Conservation (phyloP, 345 rosid species). For the Hypericum perforatum region DNA sequence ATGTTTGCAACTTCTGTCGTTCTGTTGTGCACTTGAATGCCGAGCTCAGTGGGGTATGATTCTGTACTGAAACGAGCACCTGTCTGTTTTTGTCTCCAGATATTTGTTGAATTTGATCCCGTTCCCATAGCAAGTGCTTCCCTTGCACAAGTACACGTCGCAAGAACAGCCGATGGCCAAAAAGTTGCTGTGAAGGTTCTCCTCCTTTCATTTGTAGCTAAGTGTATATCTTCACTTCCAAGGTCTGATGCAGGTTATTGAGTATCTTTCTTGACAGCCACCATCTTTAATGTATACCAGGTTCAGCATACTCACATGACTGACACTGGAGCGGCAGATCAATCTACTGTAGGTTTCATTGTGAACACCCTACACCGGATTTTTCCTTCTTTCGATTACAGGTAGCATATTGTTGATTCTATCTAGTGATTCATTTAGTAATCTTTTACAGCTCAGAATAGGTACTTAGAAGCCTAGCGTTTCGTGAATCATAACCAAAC, state of each 20-base stretch:
- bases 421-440: not conserved
- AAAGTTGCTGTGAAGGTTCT: constrained; percentile 94
- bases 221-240: not conserved
- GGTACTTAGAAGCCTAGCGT: too few relatives aligned
- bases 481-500: too few relatives aligned
- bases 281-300: constrained; percentile 33
- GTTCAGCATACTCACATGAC: constrained; percentile 94
- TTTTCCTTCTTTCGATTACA: constrained; percentile 90
- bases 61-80: not conserved
- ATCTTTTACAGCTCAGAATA: too few relatives aligned
- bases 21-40: too few relatives aligned
- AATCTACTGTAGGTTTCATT: constrained; percentile 63
- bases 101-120: constrained; percentile 74
- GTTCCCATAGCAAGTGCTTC: constrained; percentile 97
- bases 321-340: constrained; percentile 85
- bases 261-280: too few relatives aligned
- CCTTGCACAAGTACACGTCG: constrained; percentile 98
- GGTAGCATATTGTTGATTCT: constrained; percentile 27
- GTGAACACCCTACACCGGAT: constrained; percentile 70
- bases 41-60: too few relatives aligned
- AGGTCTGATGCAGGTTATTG: constrained; percentile 7
- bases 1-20: too few relatives aligned
- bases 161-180: constrained; percentile 52
- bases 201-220: too few relatives aligned
- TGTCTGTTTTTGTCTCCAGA: constrained; percentile 24